These are phyloP conservation scores for Lobosporangium transversale DNA, from an alignment of 192 early-diverging fungal species.

Conservation along the genomic window DNA sequence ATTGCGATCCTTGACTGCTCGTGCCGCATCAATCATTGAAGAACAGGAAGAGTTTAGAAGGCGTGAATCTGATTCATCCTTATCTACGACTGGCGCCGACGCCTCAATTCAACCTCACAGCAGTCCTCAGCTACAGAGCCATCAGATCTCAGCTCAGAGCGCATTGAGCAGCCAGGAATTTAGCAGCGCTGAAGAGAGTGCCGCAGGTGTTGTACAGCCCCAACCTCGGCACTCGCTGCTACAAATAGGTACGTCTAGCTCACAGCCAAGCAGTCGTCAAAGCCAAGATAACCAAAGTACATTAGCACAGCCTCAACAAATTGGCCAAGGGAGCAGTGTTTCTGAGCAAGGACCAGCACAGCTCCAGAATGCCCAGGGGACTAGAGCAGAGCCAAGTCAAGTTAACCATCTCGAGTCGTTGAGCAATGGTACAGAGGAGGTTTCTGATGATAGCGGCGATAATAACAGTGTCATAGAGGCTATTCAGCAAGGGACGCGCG, in stretches of 20 bases:
- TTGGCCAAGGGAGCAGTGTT: not conserved
- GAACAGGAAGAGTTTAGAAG: conserved; percentile 13
- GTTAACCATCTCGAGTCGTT: not conserved
- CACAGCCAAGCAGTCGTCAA: conserved; percentile 19
- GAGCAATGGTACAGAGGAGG: not conserved
- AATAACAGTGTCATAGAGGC: conserved; percentile 7
- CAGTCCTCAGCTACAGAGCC: no score
- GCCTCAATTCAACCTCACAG: no score
- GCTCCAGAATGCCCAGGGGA: not conserved
- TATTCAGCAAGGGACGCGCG: conserved; percentile 38
- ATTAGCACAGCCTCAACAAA: conserved; percentile 7
- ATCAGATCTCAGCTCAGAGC: no score
- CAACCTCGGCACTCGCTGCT: conserved; percentile 20
- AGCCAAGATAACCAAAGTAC: conserved; percentile 2
- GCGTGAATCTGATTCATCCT: not conserved
- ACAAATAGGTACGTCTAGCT: conserved; percentile 29
- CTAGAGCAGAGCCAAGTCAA: not conserved
- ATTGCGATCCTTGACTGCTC: conserved; percentile 26
- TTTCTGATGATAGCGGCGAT: not conserved
- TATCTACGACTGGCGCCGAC: not conserved
- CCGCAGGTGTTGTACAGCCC: not conserved
- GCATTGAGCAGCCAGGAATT: not conserved
- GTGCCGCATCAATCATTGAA: conserved; percentile 26
- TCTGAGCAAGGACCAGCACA: not conserved
- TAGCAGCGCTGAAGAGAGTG: not conserved